Percentiles rank a stretch among this genome's conserved stretches.
Conservation (phyloP, 192 early-diverging fungal genomes). For the Cetraspora pellucida region DNA sequence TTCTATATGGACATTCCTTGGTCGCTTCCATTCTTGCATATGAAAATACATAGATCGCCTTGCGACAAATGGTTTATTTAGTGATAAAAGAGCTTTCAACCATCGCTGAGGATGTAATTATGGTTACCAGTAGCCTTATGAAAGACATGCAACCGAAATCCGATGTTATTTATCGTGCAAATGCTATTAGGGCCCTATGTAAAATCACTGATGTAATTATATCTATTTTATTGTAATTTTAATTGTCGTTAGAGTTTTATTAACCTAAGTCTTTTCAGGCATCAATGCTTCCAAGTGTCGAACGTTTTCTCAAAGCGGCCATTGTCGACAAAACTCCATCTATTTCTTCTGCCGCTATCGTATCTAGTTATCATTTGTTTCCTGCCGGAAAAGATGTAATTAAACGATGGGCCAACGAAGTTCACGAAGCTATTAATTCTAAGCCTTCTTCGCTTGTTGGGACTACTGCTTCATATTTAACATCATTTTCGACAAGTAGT, state of each 20-base stretch:
- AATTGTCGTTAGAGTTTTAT: not conserved
- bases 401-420: slow-evolving; percentile 96
- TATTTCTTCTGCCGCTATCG: slow-evolving; percentile 89
- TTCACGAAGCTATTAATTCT: slow-evolving; percentile 88
- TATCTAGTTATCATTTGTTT: slow-evolving; percentile 89
- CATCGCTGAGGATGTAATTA: slow-evolving; percentile 95
- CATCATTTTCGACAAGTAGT: slow-evolving; percentile 50
- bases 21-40: not conserved
- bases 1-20: not conserved
- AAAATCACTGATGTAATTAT: slow-evolving; percentile 89
- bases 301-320: slow-evolving; percentile 93
- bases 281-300: slow-evolving; percentile 94
- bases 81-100: slow-evolving; percentile 95
- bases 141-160: slow-evolving; percentile 95
- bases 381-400: slow-evolving; percentile 86
- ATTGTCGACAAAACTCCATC: slow-evolving; percentile 94
- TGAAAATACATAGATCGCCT: slow-evolving; percentile 64
- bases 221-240: not conserved
- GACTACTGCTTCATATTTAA: slow-evolving; percentile 53
- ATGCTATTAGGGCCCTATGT: slow-evolving; percentile 93
- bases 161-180: slow-evolving; percentile 91
- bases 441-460: slow-evolving; percentile 65
- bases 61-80: slow-evolving; percentile 97
- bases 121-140: slow-evolving; percentile 94
- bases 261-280: slow-evolving; percentile 51